Evolutionary conservation across 441 rosid genomes (phyloP).

Genomic region (Adansonia rubrostipa): DNA sequence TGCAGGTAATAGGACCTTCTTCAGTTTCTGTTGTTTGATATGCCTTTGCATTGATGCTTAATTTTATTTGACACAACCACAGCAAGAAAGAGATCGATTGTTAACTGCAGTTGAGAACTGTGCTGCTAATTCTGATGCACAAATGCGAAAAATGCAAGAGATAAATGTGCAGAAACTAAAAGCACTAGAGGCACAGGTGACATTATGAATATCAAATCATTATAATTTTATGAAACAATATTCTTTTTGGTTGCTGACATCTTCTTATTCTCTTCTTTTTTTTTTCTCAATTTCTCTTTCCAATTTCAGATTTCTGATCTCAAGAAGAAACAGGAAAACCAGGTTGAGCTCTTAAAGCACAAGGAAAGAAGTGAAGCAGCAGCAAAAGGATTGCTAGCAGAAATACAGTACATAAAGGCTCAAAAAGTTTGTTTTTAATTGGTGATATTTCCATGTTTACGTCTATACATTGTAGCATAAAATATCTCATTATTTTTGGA

Average conservation of each 20-base stretch:
- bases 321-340: slow-evolving; percentile 73
- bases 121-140: slow-evolving; percentile 65
- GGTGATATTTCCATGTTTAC: slow-evolving; percentile 18
- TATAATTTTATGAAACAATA: slow-evolving; percentile 17
- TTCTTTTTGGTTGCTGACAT: slow-evolving; percentile 22
- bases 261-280: neutral
- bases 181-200: slow-evolving; percentile 69
- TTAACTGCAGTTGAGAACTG: slow-evolving; percentile 61
- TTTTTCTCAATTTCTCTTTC: neutral
- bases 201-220: slow-evolving; percentile 18
- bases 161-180: slow-evolving; percentile 60
- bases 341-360: slow-evolving; percentile 60
- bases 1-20: slow-evolving; percentile 50
- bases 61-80: slow-evolving; percentile 33
- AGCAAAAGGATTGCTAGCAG: slow-evolving; percentile 63
- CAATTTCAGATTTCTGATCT: slow-evolving; percentile 55
- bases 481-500: slow-evolving; percentile 23
- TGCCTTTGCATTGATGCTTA: slow-evolving; percentile 19
- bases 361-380: slow-evolving; percentile 77
- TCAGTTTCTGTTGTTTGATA: slow-evolving; percentile 22
- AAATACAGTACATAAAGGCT: slow-evolving; percentile 68
- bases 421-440: slow-evolving; percentile 55
- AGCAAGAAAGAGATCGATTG: slow-evolving; percentile 68
- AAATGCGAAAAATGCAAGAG: slow-evolving; percentile 52
- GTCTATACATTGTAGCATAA: neutral